phyloP scores from a whole-genome alignment of 768 basidiomycete species.

The Melanogaster broomeanus region DNA sequence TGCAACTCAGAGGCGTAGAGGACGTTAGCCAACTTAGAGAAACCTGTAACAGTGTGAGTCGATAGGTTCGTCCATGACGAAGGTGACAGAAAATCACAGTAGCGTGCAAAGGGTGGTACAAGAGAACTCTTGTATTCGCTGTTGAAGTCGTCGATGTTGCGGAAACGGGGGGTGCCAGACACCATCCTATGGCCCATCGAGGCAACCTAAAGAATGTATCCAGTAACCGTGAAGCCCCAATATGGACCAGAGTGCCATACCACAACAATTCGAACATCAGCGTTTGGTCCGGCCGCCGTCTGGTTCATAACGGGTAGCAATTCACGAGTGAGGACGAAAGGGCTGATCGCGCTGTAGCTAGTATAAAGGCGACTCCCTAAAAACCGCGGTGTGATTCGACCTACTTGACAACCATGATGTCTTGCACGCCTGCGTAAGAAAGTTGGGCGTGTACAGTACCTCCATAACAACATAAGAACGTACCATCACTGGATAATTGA shows the following conservation, averaged over 20 bases:
- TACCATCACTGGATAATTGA: constrained; percentile 29
- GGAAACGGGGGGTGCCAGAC: constrained; percentile 25
- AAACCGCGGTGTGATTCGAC: not conserved
- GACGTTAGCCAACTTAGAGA: constrained; percentile 52
- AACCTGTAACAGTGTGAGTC: constrained; percentile 30
- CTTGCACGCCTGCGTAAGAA: constrained; percentile 35
- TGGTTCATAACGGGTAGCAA: constrained; percentile 52
- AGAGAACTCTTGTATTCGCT: constrained; percentile 28
- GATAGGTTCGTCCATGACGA: not conserved
- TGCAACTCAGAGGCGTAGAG: constrained; percentile 55
- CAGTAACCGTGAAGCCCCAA: not conserved
- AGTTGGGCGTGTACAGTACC: not conserved
- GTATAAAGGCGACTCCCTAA: not conserved
- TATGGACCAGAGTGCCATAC: constrained; percentile 35
- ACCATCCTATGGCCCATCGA: constrained; percentile 30
- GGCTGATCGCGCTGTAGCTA: constrained; percentile 47
- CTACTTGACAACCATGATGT: constrained; percentile 48
- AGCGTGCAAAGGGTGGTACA: constrained; percentile 25
- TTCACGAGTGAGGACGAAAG: constrained; percentile 53
- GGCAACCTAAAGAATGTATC: constrained; percentile 28
- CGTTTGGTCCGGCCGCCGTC: constrained; percentile 46
- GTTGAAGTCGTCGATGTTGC: constrained; percentile 38
- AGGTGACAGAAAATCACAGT: constrained; percentile 27
- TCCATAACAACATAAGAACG: not conserved
- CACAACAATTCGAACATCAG: constrained; percentile 64